Base-by-base conservation (phyloP, 2,329 filamentous ascomycete species). In the Colletotrichum higginsianum region DNA sequence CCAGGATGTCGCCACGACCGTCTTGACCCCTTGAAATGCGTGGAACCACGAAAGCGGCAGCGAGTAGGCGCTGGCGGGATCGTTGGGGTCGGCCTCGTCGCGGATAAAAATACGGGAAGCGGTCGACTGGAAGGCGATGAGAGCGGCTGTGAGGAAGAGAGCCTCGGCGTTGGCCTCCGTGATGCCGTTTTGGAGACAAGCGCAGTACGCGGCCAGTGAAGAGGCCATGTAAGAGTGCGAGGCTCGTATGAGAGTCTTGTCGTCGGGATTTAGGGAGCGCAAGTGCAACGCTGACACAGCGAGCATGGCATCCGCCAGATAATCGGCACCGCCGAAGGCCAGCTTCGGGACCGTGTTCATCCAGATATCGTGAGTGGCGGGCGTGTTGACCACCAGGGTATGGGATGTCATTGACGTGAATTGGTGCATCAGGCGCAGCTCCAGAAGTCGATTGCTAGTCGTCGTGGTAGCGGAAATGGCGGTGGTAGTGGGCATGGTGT, bases 51-150 rank as follows among this genome's bases (percentile, higher is more conserved):
- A 85, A 53, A 91, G 80, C 0, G 90, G 90, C n/a, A 91, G 80
- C 21, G 84, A 83, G 76, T 92, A 92, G 49, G 82, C 83, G 55
- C 73, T 81, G n/a, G 79, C 77, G 3, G 81, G 77, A 38, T 84
- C 82, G 58, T 81, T 80, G 4, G 77, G 75, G 47, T 84, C 81
- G 18, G 80, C 80, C 38, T 90, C 88, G 67, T 90, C 88, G 61
- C 89, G 87, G 69, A 86, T 85, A 73, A 91, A 91, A 70, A 91
- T 86, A 75, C 92, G 83, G 60, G 90, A 86, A 50, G 93, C 85
- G 38, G 90, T 87, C 75, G 92, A 84, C 79, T 94, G 86, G 79
- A 94, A 90, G 76, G 92, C 84, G 78, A 94, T 89, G 75, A 92
- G 82, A 2, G 89, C 85, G 1, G 90, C 85, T 0, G 90, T 92